Evolutionary conservation across 2,329 filamentous ascomycete genomes (phyloP).

Genomic region (Trichoderma sp.): DNA sequence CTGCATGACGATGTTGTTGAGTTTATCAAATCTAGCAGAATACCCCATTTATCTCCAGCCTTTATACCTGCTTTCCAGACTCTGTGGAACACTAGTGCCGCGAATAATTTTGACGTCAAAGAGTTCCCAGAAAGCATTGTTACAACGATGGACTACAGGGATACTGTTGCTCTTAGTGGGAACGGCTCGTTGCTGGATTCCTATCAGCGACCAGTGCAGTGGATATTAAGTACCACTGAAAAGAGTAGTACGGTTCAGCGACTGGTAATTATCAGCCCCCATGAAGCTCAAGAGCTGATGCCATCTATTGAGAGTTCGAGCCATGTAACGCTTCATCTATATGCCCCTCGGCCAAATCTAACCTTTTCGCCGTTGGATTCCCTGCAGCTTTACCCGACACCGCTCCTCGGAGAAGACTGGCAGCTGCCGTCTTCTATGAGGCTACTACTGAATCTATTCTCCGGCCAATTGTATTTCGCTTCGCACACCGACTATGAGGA

Average conservation of each 20-base stretch:
- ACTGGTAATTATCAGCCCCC: conserved; percentile 29
- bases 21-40: not conserved
- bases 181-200: conserved; percentile 27
- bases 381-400: not conserved
- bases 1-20: not conserved
- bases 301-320: conserved; percentile 42
- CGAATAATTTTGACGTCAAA: conserved; percentile 13
- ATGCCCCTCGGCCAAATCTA: conserved; percentile 47
- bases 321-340: conserved; percentile 53
- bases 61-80: conserved; percentile 32
- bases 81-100: conserved; percentile 32
- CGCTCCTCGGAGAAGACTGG: not conserved
- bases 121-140: conserved; percentile 29
- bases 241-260: not conserved
- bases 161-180: not conserved
- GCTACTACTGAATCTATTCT: not conserved
- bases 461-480: not conserved
- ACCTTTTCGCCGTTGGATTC: not conserved
- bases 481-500: not conserved
- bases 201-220: conserved; percentile 36
- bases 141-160: conserved; percentile 28
- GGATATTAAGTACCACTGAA: conserved; percentile 32
- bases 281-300: conserved; percentile 60
- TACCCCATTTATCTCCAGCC: not conserved
- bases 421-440: not conserved